These are phyloP conservation scores for Glaciozyma martinii DNA, from an alignment of 768 basidiomycete species.

Conservation along the genomic window DNA sequence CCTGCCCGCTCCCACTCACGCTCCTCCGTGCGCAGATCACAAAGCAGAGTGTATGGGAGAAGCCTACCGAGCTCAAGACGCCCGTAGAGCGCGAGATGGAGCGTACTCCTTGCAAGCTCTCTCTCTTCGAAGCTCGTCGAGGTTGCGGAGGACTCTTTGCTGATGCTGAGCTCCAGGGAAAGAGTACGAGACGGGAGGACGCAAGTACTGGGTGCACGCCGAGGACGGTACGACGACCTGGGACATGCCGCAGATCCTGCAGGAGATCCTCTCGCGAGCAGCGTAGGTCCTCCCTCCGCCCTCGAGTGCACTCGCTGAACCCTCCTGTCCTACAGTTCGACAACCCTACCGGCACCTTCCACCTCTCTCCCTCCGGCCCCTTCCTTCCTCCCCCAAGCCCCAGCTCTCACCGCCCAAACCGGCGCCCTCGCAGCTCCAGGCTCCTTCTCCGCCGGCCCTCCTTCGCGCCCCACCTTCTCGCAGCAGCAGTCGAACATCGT, in stretches of 20 bases:
- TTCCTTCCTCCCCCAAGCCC: not conserved
- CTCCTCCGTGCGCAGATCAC: not conserved
- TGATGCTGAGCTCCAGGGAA: conserved; percentile 52
- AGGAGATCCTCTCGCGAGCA: not conserved
- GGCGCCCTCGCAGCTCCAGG: conserved; percentile 28
- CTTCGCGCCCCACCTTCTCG: conserved; percentile 13
- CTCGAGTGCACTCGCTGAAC: no score
- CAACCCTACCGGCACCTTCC: not conserved
- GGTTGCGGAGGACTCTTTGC: conserved; percentile 61
- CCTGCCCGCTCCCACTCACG: not conserved
- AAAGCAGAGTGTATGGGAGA: conserved; percentile 59
- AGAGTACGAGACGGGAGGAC: conserved; percentile 57
- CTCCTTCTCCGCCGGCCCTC: conserved; percentile 20
- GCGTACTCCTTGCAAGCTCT: conserved; percentile 25
- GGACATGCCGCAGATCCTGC: conserved; percentile 85
- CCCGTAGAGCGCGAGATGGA: conserved; percentile 64
- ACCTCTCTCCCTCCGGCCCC: not conserved
- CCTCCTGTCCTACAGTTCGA: not conserved
- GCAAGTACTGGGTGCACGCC: conserved; percentile 50
- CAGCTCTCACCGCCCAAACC: conserved; percentile 12
- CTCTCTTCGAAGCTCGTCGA: not conserved
- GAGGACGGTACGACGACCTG: conserved; percentile 90
- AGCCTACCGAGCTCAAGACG: conserved; percentile 87
- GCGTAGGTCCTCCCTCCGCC: not conserved
- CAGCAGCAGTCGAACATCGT: conserved; percentile 64